Conservation (phyloP, 306 rosid genomes). For the Pterocarpus macrocarpus region DNA sequence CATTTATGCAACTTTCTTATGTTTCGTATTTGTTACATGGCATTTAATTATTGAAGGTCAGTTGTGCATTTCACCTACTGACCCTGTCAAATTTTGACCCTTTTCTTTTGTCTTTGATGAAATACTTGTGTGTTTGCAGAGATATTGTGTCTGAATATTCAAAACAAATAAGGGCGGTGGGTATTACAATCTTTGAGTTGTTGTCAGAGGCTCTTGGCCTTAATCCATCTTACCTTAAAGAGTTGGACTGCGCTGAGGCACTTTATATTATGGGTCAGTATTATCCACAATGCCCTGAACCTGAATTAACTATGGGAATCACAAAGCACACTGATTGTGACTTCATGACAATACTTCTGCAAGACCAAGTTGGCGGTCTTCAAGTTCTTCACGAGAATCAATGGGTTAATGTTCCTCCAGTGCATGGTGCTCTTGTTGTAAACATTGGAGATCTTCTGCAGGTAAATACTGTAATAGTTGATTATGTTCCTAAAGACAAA, state of each 20-base stretch:
- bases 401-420: constrained; percentile 43
- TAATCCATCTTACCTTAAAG: constrained; percentile 26
- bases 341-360: constrained; percentile 57
- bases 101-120: neutral
- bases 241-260: constrained; percentile 38
- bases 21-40: neutral
- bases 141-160: constrained; percentile 54
- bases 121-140: constrained; percentile 24
- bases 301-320: constrained; percentile 49
- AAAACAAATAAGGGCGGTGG: constrained; percentile 42
- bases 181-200: constrained; percentile 39
- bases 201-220: constrained; percentile 55
- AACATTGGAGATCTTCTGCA: constrained; percentile 51
- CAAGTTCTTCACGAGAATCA: constrained; percentile 48
- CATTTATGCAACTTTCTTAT: neutral
- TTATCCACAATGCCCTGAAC: constrained; percentile 57
- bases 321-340: constrained; percentile 46
- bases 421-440: constrained; percentile 43
- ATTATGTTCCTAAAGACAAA: constrained; percentile 32
- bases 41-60: neutral
- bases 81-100: neutral
- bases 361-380: constrained; percentile 63
- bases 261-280: constrained; percentile 35
- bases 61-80: constrained; percentile 9
- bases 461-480: constrained; percentile 24